Conservation (phyloP, 2,329 filamentous ascomycete species). For the Alternaria tenuissima region DNA sequence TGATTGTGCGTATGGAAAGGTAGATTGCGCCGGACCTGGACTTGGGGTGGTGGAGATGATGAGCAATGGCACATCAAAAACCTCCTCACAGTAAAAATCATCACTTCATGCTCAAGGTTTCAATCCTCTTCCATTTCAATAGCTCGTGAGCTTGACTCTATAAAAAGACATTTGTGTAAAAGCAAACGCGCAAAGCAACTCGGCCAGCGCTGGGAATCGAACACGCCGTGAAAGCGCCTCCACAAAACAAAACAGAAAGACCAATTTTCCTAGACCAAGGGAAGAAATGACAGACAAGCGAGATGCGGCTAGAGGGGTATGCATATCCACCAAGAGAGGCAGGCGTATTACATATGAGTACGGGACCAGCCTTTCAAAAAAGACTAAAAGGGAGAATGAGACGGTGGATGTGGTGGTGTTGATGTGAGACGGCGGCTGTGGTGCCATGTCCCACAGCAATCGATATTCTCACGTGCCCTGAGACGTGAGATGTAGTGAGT, state of each 20-base stretch:
- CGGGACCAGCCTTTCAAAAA: conserved; percentile 22
- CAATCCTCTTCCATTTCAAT: conserved; percentile 8
- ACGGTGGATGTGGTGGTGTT: conserved; percentile 10
- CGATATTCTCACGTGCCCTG: neutral
- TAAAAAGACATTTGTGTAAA: conserved; percentile 5
- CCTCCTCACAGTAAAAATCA: too few relatives aligned
- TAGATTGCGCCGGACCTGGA: conserved; percentile 4
- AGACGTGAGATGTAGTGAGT: neutral
- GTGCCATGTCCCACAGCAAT: neutral
- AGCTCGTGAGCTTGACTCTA: conserved; percentile 6
- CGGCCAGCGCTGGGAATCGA: conserved; percentile 18
- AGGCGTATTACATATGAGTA: conserved; percentile 28
- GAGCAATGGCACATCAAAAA: neutral
- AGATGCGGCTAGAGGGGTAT: conserved; percentile 9
- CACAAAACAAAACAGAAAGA: neutral
- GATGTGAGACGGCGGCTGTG: neutral
- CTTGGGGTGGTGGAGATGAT: neutral
- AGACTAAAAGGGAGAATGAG: conserved; percentile 15
- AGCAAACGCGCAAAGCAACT: conserved; percentile 9
- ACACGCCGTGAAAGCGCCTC: conserved; percentile 7
- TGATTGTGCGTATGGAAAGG: conserved; percentile 1
- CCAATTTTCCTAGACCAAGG: conserved; percentile 14
- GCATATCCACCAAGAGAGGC: conserved; percentile 22
- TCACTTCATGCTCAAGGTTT: neutral
- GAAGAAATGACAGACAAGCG: conserved; percentile 11